phyloP scores from a whole-genome alignment of 176 grass and related monocot genomes.

The Carex scoparia region DNA sequence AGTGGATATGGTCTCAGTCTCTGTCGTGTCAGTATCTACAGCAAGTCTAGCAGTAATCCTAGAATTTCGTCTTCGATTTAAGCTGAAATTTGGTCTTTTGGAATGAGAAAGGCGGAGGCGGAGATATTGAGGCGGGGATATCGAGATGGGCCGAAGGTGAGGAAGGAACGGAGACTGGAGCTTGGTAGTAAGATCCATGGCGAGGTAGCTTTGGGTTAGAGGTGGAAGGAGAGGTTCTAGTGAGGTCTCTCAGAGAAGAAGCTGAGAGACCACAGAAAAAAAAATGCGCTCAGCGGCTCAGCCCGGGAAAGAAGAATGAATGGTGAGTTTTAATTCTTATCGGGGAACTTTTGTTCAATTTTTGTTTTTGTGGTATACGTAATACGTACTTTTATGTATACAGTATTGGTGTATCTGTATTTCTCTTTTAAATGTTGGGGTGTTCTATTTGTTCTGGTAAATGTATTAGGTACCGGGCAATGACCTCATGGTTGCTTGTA shows the following conservation, averaged over 20 bases:
- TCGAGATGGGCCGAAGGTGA: slow-evolving; percentile 17
- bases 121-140: not conserved
- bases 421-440: not conserved
- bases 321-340: not conserved
- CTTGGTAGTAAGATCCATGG: slow-evolving; percentile 23
- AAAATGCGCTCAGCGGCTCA: not conserved
- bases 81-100: slow-evolving; percentile 5
- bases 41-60: slow-evolving; percentile 25
- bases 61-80: slow-evolving; percentile 26
- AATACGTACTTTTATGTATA: not conserved
- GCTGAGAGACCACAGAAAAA: slow-evolving; percentile 6
- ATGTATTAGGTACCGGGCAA: not conserved
- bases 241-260: slow-evolving; percentile 11
- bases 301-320: slow-evolving; percentile 1
- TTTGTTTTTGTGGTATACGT: not conserved
- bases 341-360: not conserved
- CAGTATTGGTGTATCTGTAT: not conserved
- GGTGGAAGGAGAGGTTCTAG: not conserved
- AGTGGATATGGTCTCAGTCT: slow-evolving; percentile 17
- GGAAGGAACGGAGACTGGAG: slow-evolving; percentile 4
- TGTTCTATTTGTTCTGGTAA: not conserved
- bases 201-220: not conserved
- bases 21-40: slow-evolving; percentile 38
- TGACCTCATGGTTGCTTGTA: not conserved
- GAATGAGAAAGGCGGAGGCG: not conserved